Evolutionary conservation across 306 rosid genomes (phyloP).

Genomic region (Trifolium pratense): DNA sequence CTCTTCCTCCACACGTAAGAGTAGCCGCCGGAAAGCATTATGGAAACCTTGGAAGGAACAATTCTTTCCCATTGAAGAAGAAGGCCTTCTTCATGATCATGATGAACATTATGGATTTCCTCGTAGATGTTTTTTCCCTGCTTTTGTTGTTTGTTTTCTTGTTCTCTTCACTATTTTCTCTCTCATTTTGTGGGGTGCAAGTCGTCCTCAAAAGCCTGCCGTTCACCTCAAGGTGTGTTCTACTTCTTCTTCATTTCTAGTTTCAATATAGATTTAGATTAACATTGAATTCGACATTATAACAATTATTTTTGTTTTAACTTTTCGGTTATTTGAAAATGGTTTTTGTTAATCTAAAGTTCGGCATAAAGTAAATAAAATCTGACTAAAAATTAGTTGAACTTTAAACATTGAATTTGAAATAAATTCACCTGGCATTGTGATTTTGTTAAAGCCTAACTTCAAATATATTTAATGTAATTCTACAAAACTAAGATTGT

Average conservation of each 20-base stretch:
- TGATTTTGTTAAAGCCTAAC: too few relatives aligned
- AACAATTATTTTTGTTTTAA: too few relatives aligned
- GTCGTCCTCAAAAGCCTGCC: conserved; percentile 77
- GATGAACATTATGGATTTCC: conserved; percentile 39
- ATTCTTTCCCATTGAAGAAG: conserved; percentile 77
- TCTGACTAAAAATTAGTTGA: too few relatives aligned
- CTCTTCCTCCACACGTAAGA: conserved; percentile 79
- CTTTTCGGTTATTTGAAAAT: too few relatives aligned
- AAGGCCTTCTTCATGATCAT: conserved; percentile 65
- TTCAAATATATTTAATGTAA: too few relatives aligned
- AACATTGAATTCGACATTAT: not conserved
- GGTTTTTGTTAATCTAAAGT: too few relatives aligned
- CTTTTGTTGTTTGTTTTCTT: conserved; percentile 56
- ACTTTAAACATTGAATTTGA: too few relatives aligned
- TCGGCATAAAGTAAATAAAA: too few relatives aligned
- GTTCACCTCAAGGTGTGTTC: conserved; percentile 61
- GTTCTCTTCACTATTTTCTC: conserved; percentile 68
- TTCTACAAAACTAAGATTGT: too few relatives aligned
- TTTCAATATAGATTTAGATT: not conserved
- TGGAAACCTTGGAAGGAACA: conserved; percentile 76
- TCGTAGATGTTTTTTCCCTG: conserved; percentile 70
- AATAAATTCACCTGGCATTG: too few relatives aligned
- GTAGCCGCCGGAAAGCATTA: conserved; percentile 43
- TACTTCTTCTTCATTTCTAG: not conserved
- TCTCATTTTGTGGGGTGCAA: conserved; percentile 84